Evolutionary conservation across 2,329 filamentous ascomycete genomes (phyloP).

Genomic region (Zasmidium cellare): DNA sequence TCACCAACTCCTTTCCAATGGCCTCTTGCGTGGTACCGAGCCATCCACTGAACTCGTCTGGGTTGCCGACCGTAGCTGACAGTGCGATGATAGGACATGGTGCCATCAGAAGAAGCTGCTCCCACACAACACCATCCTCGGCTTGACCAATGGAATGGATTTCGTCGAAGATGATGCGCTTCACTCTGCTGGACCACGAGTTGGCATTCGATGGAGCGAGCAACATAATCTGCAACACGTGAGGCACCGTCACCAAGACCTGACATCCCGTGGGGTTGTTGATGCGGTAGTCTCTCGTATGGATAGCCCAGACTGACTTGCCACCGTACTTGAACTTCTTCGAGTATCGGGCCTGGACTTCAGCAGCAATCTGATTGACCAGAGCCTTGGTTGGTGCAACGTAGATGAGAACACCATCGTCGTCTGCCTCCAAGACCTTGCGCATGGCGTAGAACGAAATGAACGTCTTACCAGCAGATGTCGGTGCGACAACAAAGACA

Average conservation of each 20-base stretch:
- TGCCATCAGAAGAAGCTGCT: slow-evolving; percentile 71
- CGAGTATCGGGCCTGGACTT: slow-evolving; percentile 71
- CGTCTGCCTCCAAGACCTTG: slow-evolving; percentile 65
- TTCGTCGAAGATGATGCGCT: slow-evolving; percentile 79
- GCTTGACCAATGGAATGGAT: slow-evolving; percentile 77
- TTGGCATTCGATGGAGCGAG: slow-evolving; percentile 65
- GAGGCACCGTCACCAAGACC: slow-evolving; percentile 73
- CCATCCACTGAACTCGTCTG: slow-evolving; percentile 69
- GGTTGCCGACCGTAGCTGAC: slow-evolving; percentile 78
- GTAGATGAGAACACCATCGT: slow-evolving; percentile 73
- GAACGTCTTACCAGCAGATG: slow-evolving; percentile 79
- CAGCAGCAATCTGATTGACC: slow-evolving; percentile 80
- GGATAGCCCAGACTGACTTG: slow-evolving; percentile 75
- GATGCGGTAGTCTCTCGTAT: slow-evolving; percentile 72
- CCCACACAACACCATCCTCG: slow-evolving; percentile 75
- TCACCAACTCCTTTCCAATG: slow-evolving; percentile 64
- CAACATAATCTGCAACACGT: slow-evolving; percentile 78
- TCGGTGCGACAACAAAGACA: slow-evolving; percentile 74
- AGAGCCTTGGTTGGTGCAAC: slow-evolving; percentile 80
- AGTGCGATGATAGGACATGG: slow-evolving; percentile 78
- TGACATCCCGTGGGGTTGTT: slow-evolving; percentile 74
- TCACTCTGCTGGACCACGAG: slow-evolving; percentile 67
- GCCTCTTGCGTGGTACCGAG: slow-evolving; percentile 62
- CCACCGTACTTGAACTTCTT: slow-evolving; percentile 63
- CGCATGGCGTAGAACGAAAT: slow-evolving; percentile 85